A percentile compares a stretch with the other conserved stretches of the same genome.
Evolutionary conservation across 2,329 filamentous ascomycete species (phyloP).

Genomic region (Didymella sp.): DNA sequence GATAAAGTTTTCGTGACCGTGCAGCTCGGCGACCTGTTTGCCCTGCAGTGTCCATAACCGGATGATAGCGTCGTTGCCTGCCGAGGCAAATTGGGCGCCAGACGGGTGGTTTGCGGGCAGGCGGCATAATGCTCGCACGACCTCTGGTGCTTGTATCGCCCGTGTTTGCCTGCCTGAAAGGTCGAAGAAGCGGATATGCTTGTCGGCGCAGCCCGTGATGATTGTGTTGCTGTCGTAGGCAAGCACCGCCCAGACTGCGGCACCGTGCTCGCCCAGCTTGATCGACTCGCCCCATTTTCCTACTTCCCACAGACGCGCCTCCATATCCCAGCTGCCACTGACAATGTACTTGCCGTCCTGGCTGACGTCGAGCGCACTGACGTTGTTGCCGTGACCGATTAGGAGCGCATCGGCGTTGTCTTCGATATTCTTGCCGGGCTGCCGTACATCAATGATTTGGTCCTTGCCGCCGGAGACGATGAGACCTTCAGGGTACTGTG

Average conservation of each 20-base stretch:
- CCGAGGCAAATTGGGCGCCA: conserved; percentile 91
- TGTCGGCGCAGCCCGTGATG: conserved; percentile 84
- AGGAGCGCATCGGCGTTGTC: conserved; percentile 86
- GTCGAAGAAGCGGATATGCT: conserved; percentile 84
- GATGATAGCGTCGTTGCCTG: conserved; percentile 90
- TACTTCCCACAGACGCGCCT: conserved; percentile 86
- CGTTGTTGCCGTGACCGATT: conserved; percentile 84
- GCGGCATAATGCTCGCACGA: conserved; percentile 86
- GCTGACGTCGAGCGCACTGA: conserved; percentile 84
- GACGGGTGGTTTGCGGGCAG: conserved; percentile 78
- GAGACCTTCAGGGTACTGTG: conserved; percentile 76
- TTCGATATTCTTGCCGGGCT: conserved; percentile 68
- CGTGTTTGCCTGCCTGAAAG: conserved; percentile 67
- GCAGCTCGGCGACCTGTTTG: conserved; percentile 75
- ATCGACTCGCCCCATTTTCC: conserved; percentile 81
- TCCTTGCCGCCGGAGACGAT: conserved; percentile 90
- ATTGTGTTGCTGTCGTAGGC: conserved; percentile 80
- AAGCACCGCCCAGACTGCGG: conserved; percentile 89
- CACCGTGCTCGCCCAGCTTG: conserved; percentile 76
- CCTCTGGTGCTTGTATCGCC: conserved; percentile 73
- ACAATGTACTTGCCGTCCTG: conserved; percentile 76
- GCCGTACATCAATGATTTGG: conserved; percentile 88
- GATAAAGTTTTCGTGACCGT: conserved; percentile 93
- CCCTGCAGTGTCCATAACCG: conserved; percentile 86
- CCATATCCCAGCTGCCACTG: conserved; percentile 92